Base-by-base conservation (phyloP, 345 rosid species). In the Rubroshorea leprosula region DNA sequence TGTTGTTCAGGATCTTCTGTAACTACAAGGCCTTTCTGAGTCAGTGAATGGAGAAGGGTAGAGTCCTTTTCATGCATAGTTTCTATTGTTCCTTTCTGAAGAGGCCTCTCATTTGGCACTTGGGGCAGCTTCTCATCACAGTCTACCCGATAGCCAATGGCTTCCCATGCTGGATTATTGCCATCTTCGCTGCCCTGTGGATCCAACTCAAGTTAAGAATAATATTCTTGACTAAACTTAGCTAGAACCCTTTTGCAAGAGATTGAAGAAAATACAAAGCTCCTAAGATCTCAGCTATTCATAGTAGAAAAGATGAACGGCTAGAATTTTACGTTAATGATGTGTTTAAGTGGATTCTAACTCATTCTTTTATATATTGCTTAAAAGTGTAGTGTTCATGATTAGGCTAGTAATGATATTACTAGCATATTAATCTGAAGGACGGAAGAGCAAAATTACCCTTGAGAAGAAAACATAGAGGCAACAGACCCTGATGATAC, bases 131-230 rank as follows among this genome's bases (percentile, higher is more conserved):
- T 57, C 29, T 64, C 60, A 8, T 68, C 68, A 5, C 18, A 43
- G 20, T 72, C 76, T 27, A 54, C 72, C 0, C 63, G 50, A 47
- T 89, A 92, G 0, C 81, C 83, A 26, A 92, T 77, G 0, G 91
- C 95, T 72, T 86, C 78, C 97, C 99, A 84, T 16, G 81, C 71
- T 0, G 86, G 87, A 35, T 92, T 92, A 3, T 66, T 63, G 1
- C 83, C 96, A 60, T 78, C 70, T 70, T 76, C 74, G 50, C 62
- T 73, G 23, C 80, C 84, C 97, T 92, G 77, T 20, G 63, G 3
- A 35, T 6, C 3, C 7, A 35, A 35, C 12, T 35, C 31, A n/a
- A n/a, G n/a, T n/a, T n/a, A n/a, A n/a, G n/a, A n/a, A n/a, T n/a
- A n/a, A n/a, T n/a, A n/a, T n/a, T n/a, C n/a, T n/a, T n/a, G n/a